Evolutionary conservation across 306 rosid species (phyloP).

Genomic region (Prunus armeniaca): DNA sequence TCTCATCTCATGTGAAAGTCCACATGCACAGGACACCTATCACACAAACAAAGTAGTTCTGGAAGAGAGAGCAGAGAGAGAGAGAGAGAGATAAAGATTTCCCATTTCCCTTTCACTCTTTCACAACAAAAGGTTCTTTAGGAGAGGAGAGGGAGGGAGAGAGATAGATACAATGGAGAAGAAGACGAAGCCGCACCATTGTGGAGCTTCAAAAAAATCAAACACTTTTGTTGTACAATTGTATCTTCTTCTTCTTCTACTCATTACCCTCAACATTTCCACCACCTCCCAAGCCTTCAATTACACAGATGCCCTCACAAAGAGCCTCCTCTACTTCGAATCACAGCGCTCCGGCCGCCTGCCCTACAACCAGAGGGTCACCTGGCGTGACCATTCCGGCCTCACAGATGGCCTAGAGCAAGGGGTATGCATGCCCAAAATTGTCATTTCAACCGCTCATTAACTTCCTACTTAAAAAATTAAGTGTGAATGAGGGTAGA

Average conservation of each 20-base stretch:
- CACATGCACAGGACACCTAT: slow-evolving; percentile 11
- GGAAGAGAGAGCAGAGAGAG: not conserved
- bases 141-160: slow-evolving; percentile 46
- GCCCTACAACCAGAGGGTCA: slow-evolving; percentile 88
- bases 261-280: slow-evolving; percentile 19
- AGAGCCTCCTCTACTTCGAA: slow-evolving; percentile 91
- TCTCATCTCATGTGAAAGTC: slow-evolving; percentile 8
- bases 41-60: not conserved
- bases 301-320: slow-evolving; percentile 76
- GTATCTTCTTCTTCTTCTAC: slow-evolving; percentile 29
- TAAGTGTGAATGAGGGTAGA: too few relatives aligned
- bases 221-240: slow-evolving; percentile 15
- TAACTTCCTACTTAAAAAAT: too few relatives aligned
- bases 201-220: slow-evolving; percentile 19
- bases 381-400: slow-evolving; percentile 95
- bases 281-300: slow-evolving; percentile 40
- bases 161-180: slow-evolving; percentile 27
- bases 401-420: slow-evolving; percentile 94
- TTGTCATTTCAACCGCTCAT: not conserved
- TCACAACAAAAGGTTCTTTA: slow-evolving; percentile 13
- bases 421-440: slow-evolving; percentile 46
- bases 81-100: slow-evolving; percentile 4
- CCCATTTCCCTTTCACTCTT: slow-evolving; percentile 51
- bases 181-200: slow-evolving; percentile 10
- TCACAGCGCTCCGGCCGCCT: slow-evolving; percentile 92